Evolutionary conservation across 169 alveolate genomes (phyloP), one percentile per base, ranked within the genome.

Genomic region (Cryptosporidium ubiquitum): DNA sequence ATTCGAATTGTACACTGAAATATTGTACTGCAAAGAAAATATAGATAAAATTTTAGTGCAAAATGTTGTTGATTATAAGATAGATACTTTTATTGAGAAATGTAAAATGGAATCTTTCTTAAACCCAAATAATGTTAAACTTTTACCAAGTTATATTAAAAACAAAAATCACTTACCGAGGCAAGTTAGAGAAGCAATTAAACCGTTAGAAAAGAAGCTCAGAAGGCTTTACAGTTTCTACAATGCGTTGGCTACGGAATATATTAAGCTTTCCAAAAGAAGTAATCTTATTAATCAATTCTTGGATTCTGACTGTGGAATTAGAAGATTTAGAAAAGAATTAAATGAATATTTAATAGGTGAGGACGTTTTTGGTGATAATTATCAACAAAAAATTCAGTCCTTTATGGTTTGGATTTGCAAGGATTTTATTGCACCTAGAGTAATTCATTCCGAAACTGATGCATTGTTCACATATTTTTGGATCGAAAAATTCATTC

Each of bases 331-430:
- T n/a, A 57, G 12, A 35, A 33, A 51, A 0, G 35, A 40, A 39
- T 40, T 73, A 0, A 58, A 55, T 20, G 18, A 52, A 14, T 69
- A n/a, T 44, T 64, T 64, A 3, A 49, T 18, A 5, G 16, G 5
- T 16, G 47, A 26, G n/a, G n/a, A n/a, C n/a, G n/a, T n/a, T 29
- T 23, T 29, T 37, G 1, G 16, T 4, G 42, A 52, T 2, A 18
- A 16, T 14, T 4, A 16, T 12, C 26, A 73, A 33, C 7, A 51
- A 9, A 52, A 37, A 35, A 40, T 23, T 60, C 49, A 64, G 12
- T 61, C 73, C 33, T 79, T 79, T 79, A 64, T 79, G 61, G 6
- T 60, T 23, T 79, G 89, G 89, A 79, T 79, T 26, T 79, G 75
- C 37, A 40, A 61, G 29, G 64, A 42, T 2, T 58, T 79, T 37